Percentiles rank a stretch among this genome's conserved stretches.
Conservation (phyloP, 441 rosid genomes). For the Rhodomyrtus psidioides region DNA sequence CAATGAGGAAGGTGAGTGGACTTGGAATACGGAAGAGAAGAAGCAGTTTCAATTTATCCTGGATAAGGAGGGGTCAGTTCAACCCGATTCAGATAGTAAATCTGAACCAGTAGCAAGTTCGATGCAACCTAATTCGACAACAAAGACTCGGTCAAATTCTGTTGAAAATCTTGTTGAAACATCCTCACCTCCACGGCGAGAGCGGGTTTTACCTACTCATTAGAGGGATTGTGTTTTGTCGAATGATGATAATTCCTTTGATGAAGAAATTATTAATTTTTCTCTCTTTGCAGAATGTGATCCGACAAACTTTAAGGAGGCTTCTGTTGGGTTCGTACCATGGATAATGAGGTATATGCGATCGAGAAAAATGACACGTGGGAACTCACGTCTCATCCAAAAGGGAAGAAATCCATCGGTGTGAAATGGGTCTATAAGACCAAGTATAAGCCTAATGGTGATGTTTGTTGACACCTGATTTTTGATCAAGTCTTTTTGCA, state of each 20-base stretch:
- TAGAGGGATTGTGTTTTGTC: neutral
- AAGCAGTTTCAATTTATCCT: too few species aligned
- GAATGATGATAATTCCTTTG: neutral
- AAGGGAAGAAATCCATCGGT: neutral
- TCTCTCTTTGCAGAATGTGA: neutral
- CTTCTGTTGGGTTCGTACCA: neutral
- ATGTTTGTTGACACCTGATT: too few species aligned
- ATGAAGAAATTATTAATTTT: neutral
- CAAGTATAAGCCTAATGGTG: neutral
- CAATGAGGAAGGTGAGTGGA: too few species aligned
- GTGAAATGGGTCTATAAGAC: neutral
- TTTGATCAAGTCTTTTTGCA: too few species aligned
- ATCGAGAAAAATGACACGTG: neutral
- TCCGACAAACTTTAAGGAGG: neutral
- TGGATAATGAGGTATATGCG: neutral
- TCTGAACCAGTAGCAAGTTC: too few species aligned
- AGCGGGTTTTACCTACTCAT: too few species aligned
- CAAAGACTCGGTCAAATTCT: too few species aligned
- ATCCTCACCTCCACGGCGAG: too few species aligned
- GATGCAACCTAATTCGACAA: too few species aligned
- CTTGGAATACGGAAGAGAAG: too few species aligned
- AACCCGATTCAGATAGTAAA: too few species aligned
- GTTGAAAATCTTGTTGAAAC: too few species aligned
- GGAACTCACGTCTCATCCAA: neutral
- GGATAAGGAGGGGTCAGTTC: neutral